A percentile compares a stretch with the other conserved stretches of the same genome.
Conservation (phyloP, 371 early-diverging fungal genomes). For the Apophysomyces variabilis region DNA sequence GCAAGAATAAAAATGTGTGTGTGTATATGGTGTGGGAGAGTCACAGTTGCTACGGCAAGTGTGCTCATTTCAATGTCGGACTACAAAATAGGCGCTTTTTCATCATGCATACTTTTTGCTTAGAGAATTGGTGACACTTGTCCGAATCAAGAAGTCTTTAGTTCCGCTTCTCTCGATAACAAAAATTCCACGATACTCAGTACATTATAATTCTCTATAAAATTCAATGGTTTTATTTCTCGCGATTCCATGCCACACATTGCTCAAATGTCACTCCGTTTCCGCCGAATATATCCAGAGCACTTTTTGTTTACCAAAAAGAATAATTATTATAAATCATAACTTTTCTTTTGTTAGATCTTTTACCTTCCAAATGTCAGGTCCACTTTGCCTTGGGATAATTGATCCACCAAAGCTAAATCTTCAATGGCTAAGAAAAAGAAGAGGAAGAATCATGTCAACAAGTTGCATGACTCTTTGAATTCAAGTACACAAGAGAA, state of each 20-base stretch:
- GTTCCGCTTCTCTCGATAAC: no score
- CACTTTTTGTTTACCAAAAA: conserved; percentile 54
- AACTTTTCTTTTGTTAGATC: background rate
- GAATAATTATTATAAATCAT: background rate
- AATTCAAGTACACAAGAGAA: background rate
- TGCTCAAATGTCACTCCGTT: conserved; percentile 79
- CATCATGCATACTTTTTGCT: no score
- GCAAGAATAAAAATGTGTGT: no score
- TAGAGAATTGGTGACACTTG: no score
- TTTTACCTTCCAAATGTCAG: conserved; percentile 89
- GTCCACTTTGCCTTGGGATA: conserved; percentile 89
- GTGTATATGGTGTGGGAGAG: no score
- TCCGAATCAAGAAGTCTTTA: no score
- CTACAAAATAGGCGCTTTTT: no score
- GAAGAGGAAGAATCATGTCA: background rate
- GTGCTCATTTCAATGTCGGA: no score
- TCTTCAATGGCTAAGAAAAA: conserved; percentile 67
- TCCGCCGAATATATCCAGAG: conserved; percentile 98
- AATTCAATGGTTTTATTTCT: background rate
- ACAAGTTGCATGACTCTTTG: no score
- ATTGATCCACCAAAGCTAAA: conserved; percentile 74
- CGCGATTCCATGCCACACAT: conserved; percentile 78
- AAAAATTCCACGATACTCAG: no score
- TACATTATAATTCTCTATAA: no score
- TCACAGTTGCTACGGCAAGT: no score